Conservation (phyloP, 1,284 basidiomycete species). For the Xerocomus minutiporus region DNA sequence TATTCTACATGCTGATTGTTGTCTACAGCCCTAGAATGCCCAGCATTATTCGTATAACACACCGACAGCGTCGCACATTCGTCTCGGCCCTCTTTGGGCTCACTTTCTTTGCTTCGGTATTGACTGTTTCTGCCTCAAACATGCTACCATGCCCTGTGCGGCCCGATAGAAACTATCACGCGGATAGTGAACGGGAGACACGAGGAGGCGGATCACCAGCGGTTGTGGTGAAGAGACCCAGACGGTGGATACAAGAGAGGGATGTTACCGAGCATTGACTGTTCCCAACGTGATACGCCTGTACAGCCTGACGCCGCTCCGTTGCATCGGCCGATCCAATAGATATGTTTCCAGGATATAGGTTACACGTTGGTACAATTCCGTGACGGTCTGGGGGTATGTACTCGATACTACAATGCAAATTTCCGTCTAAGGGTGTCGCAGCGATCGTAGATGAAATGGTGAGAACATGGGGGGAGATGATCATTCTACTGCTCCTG, state of each 20-base stretch:
- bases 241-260: slow-evolving; percentile 78
- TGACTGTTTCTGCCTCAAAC: slow-evolving; percentile 77
- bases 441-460: slow-evolving; percentile 11
- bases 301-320: background rate
- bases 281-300: slow-evolving; percentile 2
- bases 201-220: slow-evolving; percentile 33
- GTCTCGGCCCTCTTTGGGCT: slow-evolving; percentile 73
- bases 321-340: slow-evolving; percentile 2
- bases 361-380: slow-evolving; percentile 23
- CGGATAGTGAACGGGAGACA: slow-evolving; percentile 36
- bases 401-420: slow-evolving; percentile 30
- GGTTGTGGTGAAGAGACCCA: slow-evolving; percentile 59
- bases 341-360: slow-evolving; percentile 10
- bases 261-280: slow-evolving; percentile 18
- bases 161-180: slow-evolving; percentile 48
- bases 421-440: slow-evolving; percentile 29
- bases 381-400: slow-evolving; percentile 20
- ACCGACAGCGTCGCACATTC: slow-evolving; percentile 61
- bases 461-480: slow-evolving; percentile 7
- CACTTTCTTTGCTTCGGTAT: slow-evolving; percentile 69
- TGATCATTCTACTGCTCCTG: slow-evolving; percentile 17
- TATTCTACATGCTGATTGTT: background rate
- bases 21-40: slow-evolving; percentile 41
- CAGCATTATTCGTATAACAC: slow-evolving; percentile 57
- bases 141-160: slow-evolving; percentile 73